Percentiles rank a stretch among this genome's conserved stretches.
phyloP scores from a whole-genome alignment of 495 filamentous ascomycete species.

The Penicillium lagena region DNA sequence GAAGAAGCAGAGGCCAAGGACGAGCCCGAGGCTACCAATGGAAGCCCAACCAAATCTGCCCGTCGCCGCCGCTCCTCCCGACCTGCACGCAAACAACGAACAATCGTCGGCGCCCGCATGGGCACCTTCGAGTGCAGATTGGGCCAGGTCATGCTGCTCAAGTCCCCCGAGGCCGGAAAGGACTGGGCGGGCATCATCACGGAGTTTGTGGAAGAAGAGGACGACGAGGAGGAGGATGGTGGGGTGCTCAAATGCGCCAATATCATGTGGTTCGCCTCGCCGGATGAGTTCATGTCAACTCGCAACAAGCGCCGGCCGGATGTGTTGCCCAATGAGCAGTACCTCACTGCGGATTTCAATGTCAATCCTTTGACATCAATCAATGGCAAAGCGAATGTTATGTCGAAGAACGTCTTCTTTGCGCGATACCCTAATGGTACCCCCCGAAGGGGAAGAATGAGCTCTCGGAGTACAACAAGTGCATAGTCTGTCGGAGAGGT shows the following conservation, averaged over 20 bases:
- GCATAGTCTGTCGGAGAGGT: slow-evolving; percentile 84
- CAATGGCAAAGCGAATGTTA: slow-evolving; percentile 75
- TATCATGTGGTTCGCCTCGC: slow-evolving; percentile 89
- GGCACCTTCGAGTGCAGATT: slow-evolving; percentile 74
- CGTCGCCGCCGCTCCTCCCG: slow-evolving; percentile 25
- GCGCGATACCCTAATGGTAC: slow-evolving; percentile 68
- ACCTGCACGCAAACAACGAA: slow-evolving; percentile 23
- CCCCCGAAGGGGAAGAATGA: slow-evolving; percentile 52
- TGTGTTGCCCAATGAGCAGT: slow-evolving; percentile 82
- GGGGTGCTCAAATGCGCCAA: slow-evolving; percentile 54
- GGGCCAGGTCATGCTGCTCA: slow-evolving; percentile 80
- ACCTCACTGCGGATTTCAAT: slow-evolving; percentile 81
- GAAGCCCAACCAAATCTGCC: slow-evolving; percentile 16
- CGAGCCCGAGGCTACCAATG: slow-evolving; percentile 13
- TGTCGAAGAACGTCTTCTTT: slow-evolving; percentile 63
- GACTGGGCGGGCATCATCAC: slow-evolving; percentile 88
- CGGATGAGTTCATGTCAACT: slow-evolving; percentile 72
- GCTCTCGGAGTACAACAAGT: slow-evolving; percentile 70
- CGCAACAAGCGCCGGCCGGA: slow-evolving; percentile 79
- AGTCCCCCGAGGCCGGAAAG: slow-evolving; percentile 73
- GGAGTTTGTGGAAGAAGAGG: slow-evolving; percentile 64
- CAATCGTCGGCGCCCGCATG: slow-evolving; percentile 77
- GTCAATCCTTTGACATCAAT: slow-evolving; percentile 81
- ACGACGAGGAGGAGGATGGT: slow-evolving; percentile 43
- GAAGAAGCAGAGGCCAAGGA: slow-evolving; percentile 19